These are phyloP conservation scores for Capronia coronata DNA, from an alignment of 2,329 filamentous ascomycete genomes.

Conservation along the genomic window DNA sequence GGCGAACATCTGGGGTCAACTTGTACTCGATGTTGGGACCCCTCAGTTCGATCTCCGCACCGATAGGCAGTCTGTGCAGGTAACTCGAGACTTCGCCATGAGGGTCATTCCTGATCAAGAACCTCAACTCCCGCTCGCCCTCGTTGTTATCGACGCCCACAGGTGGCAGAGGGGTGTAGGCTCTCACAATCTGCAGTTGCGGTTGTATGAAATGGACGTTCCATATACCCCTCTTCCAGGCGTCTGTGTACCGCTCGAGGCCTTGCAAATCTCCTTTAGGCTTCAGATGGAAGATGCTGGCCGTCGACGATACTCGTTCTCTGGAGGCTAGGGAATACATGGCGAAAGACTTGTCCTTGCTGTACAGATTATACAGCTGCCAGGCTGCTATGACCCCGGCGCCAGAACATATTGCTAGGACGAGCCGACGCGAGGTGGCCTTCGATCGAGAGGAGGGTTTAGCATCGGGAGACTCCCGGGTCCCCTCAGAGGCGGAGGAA, in stretches of 20 bases:
- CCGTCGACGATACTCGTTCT: constrained; percentile 42
- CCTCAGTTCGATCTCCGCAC: constrained; percentile 64
- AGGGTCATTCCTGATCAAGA: constrained; percentile 71
- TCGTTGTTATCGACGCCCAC: constrained; percentile 29
- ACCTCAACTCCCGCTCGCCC: constrained; percentile 49
- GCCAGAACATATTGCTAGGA: constrained; percentile 5
- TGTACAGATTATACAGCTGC: constrained; percentile 2
- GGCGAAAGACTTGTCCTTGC: constrained; percentile 31
- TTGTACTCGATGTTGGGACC: constrained; percentile 69
- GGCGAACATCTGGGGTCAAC: constrained; percentile 49
- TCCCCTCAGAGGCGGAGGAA: constrained; percentile 4
- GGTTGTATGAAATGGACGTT: constrained; percentile 92
- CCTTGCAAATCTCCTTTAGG: constrained; percentile 31
- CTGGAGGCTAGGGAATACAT: constrained; percentile 39
- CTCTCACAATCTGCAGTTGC: constrained; percentile 80
- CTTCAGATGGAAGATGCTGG: constrained; percentile 40
- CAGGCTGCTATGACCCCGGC: constrained; percentile 1
- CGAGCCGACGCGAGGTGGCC: constrained; percentile 2
- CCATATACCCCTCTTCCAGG: constrained; percentile 65
- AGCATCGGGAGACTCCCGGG: constrained; percentile 4
- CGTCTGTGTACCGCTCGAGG: constrained; percentile 38
- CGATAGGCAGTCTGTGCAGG: constrained; percentile 57
- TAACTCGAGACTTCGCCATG: constrained; percentile 84
- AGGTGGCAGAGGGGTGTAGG: constrained; percentile 81
- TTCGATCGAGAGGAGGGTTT: not conserved